phyloP scores from a whole-genome alignment of 495 filamentous ascomycete species.

The Aspergillus ostianus region DNA sequence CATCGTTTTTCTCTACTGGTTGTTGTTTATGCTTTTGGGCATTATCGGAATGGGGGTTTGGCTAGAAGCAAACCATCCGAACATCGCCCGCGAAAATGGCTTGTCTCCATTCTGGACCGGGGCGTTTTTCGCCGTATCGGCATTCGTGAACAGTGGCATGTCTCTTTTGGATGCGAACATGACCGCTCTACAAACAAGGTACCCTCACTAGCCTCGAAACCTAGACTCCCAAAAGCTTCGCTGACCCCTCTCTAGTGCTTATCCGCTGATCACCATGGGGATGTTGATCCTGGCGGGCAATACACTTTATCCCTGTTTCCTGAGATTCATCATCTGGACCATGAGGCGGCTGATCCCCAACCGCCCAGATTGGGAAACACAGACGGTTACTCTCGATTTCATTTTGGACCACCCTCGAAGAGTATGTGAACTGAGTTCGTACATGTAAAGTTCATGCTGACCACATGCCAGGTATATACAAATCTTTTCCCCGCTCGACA shows the following conservation, averaged over 20 bases:
- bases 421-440: conserved; percentile 31
- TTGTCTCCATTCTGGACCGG: conserved; percentile 60
- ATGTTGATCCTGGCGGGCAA: conserved; percentile 83
- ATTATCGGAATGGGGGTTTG: conserved; percentile 71
- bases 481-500: conserved; percentile 75
- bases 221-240: neutral
- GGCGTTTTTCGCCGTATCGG: conserved; percentile 54
- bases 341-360: conserved; percentile 50
- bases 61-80: conserved; percentile 58
- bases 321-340: conserved; percentile 73
- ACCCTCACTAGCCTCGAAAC: conserved; percentile 1
- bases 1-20: conserved; percentile 72
- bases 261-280: conserved; percentile 73
- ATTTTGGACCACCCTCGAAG: conserved; percentile 77
- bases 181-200: conserved; percentile 47
- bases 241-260: conserved; percentile 34
- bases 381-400: conserved; percentile 69
- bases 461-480: conserved; percentile 55
- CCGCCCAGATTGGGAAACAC: conserved; percentile 40
- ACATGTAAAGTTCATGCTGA: neutral
- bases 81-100: conserved; percentile 61
- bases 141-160: conserved; percentile 90
- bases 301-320: conserved; percentile 74
- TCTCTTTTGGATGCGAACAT: conserved; percentile 80
- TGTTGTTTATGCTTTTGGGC: conserved; percentile 69